phyloP scores from a whole-genome alignment of 1,284 basidiomycete genomes.

The Lentinus polychrous region DNA sequence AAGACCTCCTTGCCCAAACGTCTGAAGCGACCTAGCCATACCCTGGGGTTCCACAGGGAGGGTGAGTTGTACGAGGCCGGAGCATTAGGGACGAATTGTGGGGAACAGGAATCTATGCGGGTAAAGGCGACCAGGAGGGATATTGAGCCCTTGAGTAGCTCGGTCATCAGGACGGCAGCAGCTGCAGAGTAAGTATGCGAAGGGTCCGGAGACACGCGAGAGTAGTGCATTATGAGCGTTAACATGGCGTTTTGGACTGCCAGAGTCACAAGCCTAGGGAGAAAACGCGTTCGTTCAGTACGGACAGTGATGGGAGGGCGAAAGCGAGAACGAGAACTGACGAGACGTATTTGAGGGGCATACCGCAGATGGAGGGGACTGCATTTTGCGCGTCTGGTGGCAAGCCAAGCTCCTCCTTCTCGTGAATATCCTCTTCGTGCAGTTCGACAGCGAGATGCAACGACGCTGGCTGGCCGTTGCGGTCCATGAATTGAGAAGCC shows the following conservation, averaged over 20 bases:
- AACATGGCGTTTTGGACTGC: slow-evolving; percentile 90
- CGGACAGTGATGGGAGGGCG: slow-evolving; percentile 3
- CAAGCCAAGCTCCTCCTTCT: slow-evolving; percentile 43
- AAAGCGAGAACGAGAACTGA: slow-evolving; percentile 33
- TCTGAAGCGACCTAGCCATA: slow-evolving; percentile 33
- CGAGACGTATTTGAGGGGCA: slow-evolving; percentile 79
- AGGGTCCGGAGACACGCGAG: slow-evolving; percentile 75
- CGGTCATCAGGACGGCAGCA: slow-evolving; percentile 88
- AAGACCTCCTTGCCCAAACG: slow-evolving; percentile 45
- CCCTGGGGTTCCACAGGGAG: slow-evolving; percentile 28
- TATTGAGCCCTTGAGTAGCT: slow-evolving; percentile 86
- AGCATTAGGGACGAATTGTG: slow-evolving; percentile 17
- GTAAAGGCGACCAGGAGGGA: slow-evolving; percentile 65
- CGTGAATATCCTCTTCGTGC: slow-evolving; percentile 29
- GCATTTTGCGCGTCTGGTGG: slow-evolving; percentile 27
- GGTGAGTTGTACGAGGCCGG: slow-evolving; percentile 12
- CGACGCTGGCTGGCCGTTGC: slow-evolving; percentile 19
- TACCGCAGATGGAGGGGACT: slow-evolving; percentile 54
- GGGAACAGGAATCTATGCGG: slow-evolving; percentile 25
- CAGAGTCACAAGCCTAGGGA: slow-evolving; percentile 74
- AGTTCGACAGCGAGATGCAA: slow-evolving; percentile 19
- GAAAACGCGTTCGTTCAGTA: slow-evolving; percentile 1
- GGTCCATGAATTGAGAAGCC: slow-evolving; percentile 29
- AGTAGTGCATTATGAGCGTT: slow-evolving; percentile 93
- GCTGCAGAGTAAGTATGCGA: slow-evolving; percentile 83